phyloP scores from a whole-genome alignment of 2,329 filamentous ascomycete genomes.

The Colletotrichum shisoi region DNA sequence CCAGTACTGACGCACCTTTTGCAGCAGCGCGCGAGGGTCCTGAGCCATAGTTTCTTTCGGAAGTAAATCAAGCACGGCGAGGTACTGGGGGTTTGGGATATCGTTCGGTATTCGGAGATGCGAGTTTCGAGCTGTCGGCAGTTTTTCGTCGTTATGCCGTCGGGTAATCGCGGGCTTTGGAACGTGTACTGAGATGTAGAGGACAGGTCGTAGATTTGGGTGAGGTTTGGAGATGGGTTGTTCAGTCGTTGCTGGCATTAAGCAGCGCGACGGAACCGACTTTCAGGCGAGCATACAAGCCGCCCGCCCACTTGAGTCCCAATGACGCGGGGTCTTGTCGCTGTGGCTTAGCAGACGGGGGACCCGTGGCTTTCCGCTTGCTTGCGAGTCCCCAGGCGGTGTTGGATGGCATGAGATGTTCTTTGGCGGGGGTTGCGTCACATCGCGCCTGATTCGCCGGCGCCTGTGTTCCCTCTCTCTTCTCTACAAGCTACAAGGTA shows the following conservation, averaged over 20 bases:
- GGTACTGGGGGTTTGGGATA: neutral
- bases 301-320: conserved; percentile 12
- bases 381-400: conserved; percentile 6
- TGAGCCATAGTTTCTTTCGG: conserved; percentile 67
- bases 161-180: neutral
- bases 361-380: conserved; percentile 8
- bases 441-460: conserved; percentile 15
- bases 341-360: conserved; percentile 25
- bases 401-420: conserved; percentile 19
- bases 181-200: neutral
- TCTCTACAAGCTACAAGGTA: too few relatives aligned
- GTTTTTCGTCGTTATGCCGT: neutral
- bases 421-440: neutral
- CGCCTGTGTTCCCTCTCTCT: neutral
- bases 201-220: conserved; percentile 15
- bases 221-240: conserved; percentile 6
- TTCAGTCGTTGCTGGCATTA: conserved; percentile 24
- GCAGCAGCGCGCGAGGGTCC: conserved; percentile 79
- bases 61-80: conserved; percentile 8
- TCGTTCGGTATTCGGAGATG: conserved; percentile 12
- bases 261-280: conserved; percentile 21
- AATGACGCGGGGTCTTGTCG: conserved; percentile 34
- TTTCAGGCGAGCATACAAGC: conserved; percentile 7
- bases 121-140: neutral
- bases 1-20: conserved; percentile 66